Evolutionary conservation across 805 yeast species (phyloP).

Genomic region (Ogataea paraovalis): DNA sequence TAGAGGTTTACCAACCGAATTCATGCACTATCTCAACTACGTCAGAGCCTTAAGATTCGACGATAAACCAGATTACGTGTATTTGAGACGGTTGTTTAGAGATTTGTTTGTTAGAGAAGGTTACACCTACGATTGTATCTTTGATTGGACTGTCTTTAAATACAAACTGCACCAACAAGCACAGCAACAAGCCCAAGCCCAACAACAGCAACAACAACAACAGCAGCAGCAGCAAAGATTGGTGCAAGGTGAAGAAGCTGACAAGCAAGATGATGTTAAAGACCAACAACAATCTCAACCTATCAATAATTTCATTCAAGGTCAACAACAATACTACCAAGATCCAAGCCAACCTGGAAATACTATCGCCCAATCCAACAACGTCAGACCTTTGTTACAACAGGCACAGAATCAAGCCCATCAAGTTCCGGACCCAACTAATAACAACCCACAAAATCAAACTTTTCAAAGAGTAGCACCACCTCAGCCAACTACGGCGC

Average conservation of each 20-base stretch:
- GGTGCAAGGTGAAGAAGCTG: conserved; percentile 14
- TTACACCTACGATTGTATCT: conserved; percentile 87
- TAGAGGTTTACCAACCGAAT: conserved; percentile 88
- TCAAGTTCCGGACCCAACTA: conserved; percentile 29
- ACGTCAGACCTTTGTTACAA: conserved; percentile 29
- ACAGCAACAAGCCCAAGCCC: conserved; percentile 33
- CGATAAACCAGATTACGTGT: conserved; percentile 92
- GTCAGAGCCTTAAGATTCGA: conserved; percentile 89
- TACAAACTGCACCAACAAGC: conserved; percentile 56
- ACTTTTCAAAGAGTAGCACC: conserved; percentile 5
- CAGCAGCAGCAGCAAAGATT: conserved; percentile 19
- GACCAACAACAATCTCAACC: conserved; percentile 7
- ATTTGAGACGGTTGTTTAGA: conserved; percentile 81
- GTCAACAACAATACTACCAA: conserved; percentile 12
- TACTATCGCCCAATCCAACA: conserved; percentile 1
- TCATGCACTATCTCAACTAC: conserved; percentile 81
- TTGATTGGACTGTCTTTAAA: conserved; percentile 94
- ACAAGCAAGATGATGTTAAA: conserved; percentile 13
- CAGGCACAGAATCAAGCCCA: conserved; percentile 29
- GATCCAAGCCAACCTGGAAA: conserved; percentile 1
- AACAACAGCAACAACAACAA: conserved; percentile 25
- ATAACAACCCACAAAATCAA: conserved; percentile 5
- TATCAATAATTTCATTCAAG: conserved; percentile 1
- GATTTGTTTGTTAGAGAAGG: conserved; percentile 85
- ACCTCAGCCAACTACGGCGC: conserved; percentile 3